These are phyloP conservation scores for Coemansia umbellata DNA, from an alignment of 192 early-diverging fungal species.

Conservation along the genomic window DNA sequence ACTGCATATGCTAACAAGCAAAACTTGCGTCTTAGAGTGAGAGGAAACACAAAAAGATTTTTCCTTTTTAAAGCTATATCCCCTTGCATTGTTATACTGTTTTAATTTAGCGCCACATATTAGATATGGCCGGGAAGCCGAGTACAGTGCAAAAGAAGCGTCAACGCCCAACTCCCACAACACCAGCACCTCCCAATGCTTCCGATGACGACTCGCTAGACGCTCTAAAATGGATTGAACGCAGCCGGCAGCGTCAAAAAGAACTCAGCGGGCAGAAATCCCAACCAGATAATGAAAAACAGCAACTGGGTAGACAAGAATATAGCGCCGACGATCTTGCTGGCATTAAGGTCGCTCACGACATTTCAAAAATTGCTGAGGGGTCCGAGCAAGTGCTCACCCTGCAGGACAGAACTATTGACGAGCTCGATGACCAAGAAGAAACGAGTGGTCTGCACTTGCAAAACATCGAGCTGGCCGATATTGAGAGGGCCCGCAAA, in stretches of 20 bases:
- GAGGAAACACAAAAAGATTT: too few species aligned
- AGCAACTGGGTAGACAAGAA: slow-evolving; percentile 1
- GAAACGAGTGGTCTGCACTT: slow-evolving; percentile 76
- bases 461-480: slow-evolving; percentile 63
- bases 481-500: slow-evolving; percentile 62
- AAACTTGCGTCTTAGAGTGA: too few species aligned
- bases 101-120: too few species aligned
- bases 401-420: slow-evolving; percentile 75
- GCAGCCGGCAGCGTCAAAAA: slow-evolving; percentile 54
- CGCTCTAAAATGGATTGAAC: slow-evolving; percentile 66
- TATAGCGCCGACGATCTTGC: slow-evolving; percentile 52
- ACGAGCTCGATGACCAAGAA: slow-evolving; percentile 48
- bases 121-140: too few species aligned
- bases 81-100: too few species aligned
- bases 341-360: slow-evolving; percentile 74
- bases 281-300: slow-evolving; percentile 19
- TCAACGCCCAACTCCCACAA: too few species aligned
- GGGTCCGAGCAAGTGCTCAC: slow-evolving; percentile 77
- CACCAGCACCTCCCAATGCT: too few species aligned
- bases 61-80: too few species aligned
- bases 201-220: slow-evolving; percentile 58
- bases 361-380: slow-evolving; percentile 1
- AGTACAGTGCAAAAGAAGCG: too few species aligned
- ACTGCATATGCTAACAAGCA: too few species aligned
- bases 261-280: slow-evolving; percentile 47